Evolutionary conservation across 2,329 filamentous ascomycete species (phyloP), one percentile per base, ranked within the genome.

Genomic region (Fusarium foetens): DNA sequence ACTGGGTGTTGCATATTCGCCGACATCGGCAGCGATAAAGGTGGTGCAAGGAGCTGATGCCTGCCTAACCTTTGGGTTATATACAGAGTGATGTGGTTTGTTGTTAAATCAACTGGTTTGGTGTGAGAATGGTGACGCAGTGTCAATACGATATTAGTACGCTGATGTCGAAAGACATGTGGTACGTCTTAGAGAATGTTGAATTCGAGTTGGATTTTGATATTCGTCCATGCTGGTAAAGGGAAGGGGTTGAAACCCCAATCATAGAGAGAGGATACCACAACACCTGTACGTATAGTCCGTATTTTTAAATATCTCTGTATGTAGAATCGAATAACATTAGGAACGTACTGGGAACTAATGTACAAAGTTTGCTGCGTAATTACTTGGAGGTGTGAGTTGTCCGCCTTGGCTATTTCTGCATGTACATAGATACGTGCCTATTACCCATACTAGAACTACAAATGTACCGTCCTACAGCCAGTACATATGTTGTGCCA

Each of bases 361-460:
- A 45, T 53, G 43, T 35, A 39, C 46, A 36, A n/a, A 13, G 11
- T n/a, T 29, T 48, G 25, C 25, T 38, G 14, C 49, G 23, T 17
- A 53, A 27, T 53, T 10, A 27, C 21, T 49, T 58, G 25, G 54
- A 27, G 33, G 55, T 61, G 54, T 72, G 71, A 73, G 71, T 71
- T 74, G 71, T 72, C 68, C 60, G 49, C 49, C 52, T 53, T 69
- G n/a, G 35, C 48, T 43, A 41, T 25, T 39, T n/a, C 19, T 41
- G 48, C 49, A 38, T 65, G 33, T 53, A 38, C 38, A 55, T 49
- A 43, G 48, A 25, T 68, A 35, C 39, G 29, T 25, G 29, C n/a
- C 12, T 35, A 25, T 33, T 49, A 23, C 19, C 31, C 48, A 21
- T 13, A 31, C 14, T 16, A 48, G 17, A 48, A 31, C 14, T 23